Conservation (phyloP, 139 green algal genomes). For the Yamagishiella unicocca region DNA sequence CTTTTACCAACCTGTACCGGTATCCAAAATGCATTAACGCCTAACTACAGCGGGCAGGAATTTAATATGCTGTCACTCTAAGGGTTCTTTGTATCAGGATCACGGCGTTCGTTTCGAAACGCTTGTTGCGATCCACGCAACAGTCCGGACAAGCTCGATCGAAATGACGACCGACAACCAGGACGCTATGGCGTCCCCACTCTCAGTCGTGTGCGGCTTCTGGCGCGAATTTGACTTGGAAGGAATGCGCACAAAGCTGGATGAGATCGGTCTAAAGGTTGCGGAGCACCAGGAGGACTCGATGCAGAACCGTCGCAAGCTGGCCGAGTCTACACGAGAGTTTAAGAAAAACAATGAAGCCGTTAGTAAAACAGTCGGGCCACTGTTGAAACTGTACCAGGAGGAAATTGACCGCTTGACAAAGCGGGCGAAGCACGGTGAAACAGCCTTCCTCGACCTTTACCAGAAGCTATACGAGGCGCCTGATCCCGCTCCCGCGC, state of each 20-base stretch:
- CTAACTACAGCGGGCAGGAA: no score
- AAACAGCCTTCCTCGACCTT: constrained; percentile 66
- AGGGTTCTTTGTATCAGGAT: no score
- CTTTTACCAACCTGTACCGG: no score
- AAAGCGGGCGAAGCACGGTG: constrained; percentile 64
- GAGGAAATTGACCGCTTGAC: constrained; percentile 92
- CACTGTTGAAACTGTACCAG: constrained; percentile 91
- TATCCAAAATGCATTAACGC: no score
- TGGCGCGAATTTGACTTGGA: constrained; percentile 92
- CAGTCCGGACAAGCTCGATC: no score
- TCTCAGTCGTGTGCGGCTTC: constrained; percentile 57
- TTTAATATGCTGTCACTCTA: no score
- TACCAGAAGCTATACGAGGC: constrained; percentile 96
- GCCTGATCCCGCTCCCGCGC: constrained; percentile 86
- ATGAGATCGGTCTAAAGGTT: constrained; percentile 88
- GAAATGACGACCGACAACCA: constrained; percentile 15
- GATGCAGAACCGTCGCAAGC: constrained; percentile 65
- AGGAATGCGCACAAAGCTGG: constrained; percentile 74
- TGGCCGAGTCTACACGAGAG: constrained; percentile 64
- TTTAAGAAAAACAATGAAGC: constrained; percentile 60
- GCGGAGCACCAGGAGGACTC: constrained; percentile 88
- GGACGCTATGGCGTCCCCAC: constrained; percentile 12
- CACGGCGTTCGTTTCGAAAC: no score
- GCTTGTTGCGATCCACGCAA: no score
- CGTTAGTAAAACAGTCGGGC: constrained; percentile 62